Evolutionary conservation across 306 rosid species (phyloP), one percentile per base, ranked within the genome.

Genomic region (Rosa chinensis): DNA sequence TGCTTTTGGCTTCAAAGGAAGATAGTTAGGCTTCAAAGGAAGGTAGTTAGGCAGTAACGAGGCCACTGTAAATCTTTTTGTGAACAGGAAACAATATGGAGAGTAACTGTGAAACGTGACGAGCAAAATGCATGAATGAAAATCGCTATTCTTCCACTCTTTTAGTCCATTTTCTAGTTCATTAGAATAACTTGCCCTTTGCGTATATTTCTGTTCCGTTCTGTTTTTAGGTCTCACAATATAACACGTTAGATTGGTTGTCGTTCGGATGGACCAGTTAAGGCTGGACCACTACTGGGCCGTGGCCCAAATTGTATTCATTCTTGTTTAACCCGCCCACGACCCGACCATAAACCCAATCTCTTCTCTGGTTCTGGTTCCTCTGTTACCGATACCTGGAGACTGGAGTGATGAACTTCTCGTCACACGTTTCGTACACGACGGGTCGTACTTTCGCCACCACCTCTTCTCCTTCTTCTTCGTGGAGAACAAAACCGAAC

Each of bases 351-450:
- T 21, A 73, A 73, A 53, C 66, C 49, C 77, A 20, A 52, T 18
- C 13, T n/a, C 63, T 18, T 55, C 68, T 56, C 68, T 40, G 56
- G 18, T 61, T 52, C 10, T 35, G 76, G 75, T 52, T 52, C 63
- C 28, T 72, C 45, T 44, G 10, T 43, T 1, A 14, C 20, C 39
- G 61, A 47, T 25, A 56, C 13, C 52, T 12, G 53, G 3, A 73
- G 66, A 8, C 52, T 12, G 53, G 3, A 73, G 66, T 86, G 81
- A 92, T 91, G 98, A 92, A 75, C 88, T 78, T 88, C 85, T 81
- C 87, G 75, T 87, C 87, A 21, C 88, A 84, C 6, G 74, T 91
- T 17, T 82, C 95, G 77, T 80, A 75, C 66, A 78, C 83, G 49
- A 82, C 88, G 43, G 55, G 83, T 69, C 81, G 66, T 70, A 73